Evolutionary conservation across 495 filamentous ascomycete species (phyloP).

Genomic region (Hypoxylon intermedium): DNA sequence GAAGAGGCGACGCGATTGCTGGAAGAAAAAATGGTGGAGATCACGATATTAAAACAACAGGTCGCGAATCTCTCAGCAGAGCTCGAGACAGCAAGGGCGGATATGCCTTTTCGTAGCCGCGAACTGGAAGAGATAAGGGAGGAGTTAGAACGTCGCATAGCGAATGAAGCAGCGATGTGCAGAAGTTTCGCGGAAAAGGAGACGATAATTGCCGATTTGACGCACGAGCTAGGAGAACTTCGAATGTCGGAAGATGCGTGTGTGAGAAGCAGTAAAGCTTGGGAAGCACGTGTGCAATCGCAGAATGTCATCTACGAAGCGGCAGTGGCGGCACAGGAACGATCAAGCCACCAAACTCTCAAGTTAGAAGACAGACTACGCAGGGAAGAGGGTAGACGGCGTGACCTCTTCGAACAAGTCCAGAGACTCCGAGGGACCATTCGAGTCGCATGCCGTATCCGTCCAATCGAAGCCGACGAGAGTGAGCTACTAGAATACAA

Average conservation of each 20-base stretch:
- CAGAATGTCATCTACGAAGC: too few species aligned
- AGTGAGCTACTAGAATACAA: slow-evolving; percentile 72
- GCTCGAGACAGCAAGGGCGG: not conserved
- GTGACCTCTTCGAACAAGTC: slow-evolving; percentile 91
- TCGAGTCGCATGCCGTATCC: slow-evolving; percentile 93
- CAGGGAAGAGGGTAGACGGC: slow-evolving; percentile 81
- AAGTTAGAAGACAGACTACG: slow-evolving; percentile 69
- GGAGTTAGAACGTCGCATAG: not conserved
- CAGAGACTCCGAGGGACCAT: slow-evolving; percentile 96
- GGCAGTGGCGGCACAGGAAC: too few species aligned
- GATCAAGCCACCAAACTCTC: too few species aligned
- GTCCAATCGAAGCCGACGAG: slow-evolving; percentile 65
- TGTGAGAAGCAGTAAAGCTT: not conserved
- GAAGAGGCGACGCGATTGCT: too few species aligned
- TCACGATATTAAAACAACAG: not conserved
- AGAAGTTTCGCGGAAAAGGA: not conserved
- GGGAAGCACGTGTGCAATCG: too few species aligned
- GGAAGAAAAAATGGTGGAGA: not conserved
- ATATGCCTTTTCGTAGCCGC: too few species aligned
- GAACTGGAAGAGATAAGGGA: too few species aligned
- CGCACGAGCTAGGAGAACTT: not conserved
- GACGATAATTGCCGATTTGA: not conserved
- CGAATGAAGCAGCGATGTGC: not conserved
- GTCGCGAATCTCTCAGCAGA: not conserved
- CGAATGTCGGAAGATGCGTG: not conserved